Evolutionary conservation across 495 filamentous ascomycete species (phyloP).

Genomic region (Thozetella sp.): DNA sequence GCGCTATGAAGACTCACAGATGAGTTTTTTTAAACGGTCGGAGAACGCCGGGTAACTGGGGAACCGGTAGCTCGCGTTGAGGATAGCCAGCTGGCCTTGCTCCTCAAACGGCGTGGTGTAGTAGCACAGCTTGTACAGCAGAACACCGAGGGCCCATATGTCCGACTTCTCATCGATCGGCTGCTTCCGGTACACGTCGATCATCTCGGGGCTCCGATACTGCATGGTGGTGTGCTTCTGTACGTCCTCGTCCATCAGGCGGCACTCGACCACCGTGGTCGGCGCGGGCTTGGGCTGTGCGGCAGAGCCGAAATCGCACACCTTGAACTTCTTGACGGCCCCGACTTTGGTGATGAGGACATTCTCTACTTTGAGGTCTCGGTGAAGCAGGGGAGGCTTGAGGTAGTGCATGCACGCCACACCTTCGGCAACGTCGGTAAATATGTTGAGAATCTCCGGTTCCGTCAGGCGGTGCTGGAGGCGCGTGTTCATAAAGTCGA

Average conservation of each 20-base stretch:
- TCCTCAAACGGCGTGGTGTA: slow-evolving; percentile 99
- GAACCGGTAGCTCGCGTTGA: slow-evolving; percentile 94
- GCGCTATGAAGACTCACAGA: slow-evolving; percentile 60
- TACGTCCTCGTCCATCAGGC: slow-evolving; percentile 93
- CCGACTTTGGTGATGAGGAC: slow-evolving; percentile 80
- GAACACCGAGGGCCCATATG: slow-evolving; percentile 95
- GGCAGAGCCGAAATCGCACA: slow-evolving; percentile 97
- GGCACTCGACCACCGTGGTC: slow-evolving; percentile 80
- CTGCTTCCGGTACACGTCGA: slow-evolving; percentile 94
- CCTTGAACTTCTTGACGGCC: slow-evolving; percentile 73
- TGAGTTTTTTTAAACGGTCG: slow-evolving; percentile 85
- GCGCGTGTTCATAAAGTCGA: slow-evolving; percentile 99
- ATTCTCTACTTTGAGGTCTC: slow-evolving; percentile 98
- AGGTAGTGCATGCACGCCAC: slow-evolving; percentile 99
- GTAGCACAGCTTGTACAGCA: slow-evolving; percentile 98
- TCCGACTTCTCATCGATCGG: slow-evolving; percentile 99
- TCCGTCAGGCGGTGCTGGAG: slow-evolving; percentile 95
- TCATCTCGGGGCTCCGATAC: slow-evolving; percentile 97
- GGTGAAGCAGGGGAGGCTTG: slow-evolving; percentile 88
- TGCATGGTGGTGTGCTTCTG: slow-evolving; percentile 97
- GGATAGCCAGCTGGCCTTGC: slow-evolving; percentile 95
- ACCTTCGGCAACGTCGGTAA: slow-evolving; percentile 91
- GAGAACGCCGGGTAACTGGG: slow-evolving; percentile 88
- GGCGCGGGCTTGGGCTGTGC: slow-evolving; percentile 84
- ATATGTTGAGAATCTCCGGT: slow-evolving; percentile 96